Evolutionary conservation across 2,329 filamentous ascomycete species (phyloP).

Genomic region (Xylaria sp.): DNA sequence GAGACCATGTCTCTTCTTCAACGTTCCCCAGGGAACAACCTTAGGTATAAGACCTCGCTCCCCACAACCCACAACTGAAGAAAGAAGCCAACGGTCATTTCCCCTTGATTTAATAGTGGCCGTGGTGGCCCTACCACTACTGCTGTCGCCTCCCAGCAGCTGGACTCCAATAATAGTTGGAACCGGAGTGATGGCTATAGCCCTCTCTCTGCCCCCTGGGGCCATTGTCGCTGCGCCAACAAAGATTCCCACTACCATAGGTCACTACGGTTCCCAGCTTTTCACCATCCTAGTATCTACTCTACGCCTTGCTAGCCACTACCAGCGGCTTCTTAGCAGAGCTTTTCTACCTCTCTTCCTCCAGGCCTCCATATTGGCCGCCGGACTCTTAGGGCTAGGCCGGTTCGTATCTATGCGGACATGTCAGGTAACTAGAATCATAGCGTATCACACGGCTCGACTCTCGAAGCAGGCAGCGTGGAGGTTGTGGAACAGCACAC

Average conservation of each 20-base stretch:
- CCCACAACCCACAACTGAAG: background rate
- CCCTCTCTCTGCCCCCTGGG: conserved; percentile 46
- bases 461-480: conserved; percentile 16
- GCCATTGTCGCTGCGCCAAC: conserved; percentile 54
- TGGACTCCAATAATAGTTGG: background rate
- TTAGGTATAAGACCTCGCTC: conserved; percentile 7
- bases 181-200: conserved; percentile 24
- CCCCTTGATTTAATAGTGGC: background rate
- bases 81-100: background rate
- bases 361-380: conserved; percentile 49
- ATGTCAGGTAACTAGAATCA: conserved; percentile 45
- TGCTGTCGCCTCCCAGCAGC: conserved; percentile 2
- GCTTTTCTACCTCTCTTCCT: conserved; percentile 50
- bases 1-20: conserved; percentile 19
- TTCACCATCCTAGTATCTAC: conserved; percentile 51
- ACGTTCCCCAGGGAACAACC: conserved; percentile 2
- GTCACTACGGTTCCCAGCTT: conserved; percentile 50
- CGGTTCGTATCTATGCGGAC: conserved; percentile 48
- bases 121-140: background rate
- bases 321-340: conserved; percentile 52
- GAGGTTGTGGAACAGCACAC: conserved; percentile 53
- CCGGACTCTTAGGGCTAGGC: conserved; percentile 46
- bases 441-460: conserved; percentile 25
- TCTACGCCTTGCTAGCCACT: conserved; percentile 51
- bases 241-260: conserved; percentile 50